phyloP scores from a whole-genome alignment of 2,329 filamentous ascomycete species.

The Beauveria caledonica region DNA sequence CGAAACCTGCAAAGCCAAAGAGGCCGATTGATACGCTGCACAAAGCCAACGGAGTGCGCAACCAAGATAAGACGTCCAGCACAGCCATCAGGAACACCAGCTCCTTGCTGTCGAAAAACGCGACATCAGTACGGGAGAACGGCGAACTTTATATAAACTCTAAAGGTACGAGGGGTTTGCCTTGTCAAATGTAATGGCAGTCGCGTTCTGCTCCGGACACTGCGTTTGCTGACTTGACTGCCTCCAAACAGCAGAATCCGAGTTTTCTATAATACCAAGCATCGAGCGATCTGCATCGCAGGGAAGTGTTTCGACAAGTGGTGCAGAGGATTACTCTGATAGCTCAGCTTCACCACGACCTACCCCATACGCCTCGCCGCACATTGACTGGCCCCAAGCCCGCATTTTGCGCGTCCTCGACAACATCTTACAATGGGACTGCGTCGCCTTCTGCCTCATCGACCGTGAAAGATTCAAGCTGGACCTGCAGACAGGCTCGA shows the following conservation, averaged over 20 bases:
- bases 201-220: too few relatives aligned
- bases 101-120: not conserved
- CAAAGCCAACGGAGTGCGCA: not conserved
- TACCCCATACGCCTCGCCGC: not conserved
- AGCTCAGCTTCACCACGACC: not conserved
- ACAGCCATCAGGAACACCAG: too few relatives aligned
- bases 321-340: not conserved
- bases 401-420: not conserved
- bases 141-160: not conserved
- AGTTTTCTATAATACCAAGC: not conserved
- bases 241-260: not conserved
- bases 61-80: too few relatives aligned
- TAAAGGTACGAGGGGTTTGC: not conserved
- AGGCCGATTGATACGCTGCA: not conserved
- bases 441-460: not conserved
- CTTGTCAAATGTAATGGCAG: too few relatives aligned
- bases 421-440: conserved; percentile 1
- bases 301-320: not conserved
- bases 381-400: not conserved
- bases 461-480: not conserved
- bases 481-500: not conserved
- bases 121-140: not conserved
- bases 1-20: not conserved
- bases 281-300: not conserved
- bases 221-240: not conserved